Evolutionary conservation across 192 early-diverging fungal genomes (phyloP).

Genomic region (Rhizophagus clarus): DNA sequence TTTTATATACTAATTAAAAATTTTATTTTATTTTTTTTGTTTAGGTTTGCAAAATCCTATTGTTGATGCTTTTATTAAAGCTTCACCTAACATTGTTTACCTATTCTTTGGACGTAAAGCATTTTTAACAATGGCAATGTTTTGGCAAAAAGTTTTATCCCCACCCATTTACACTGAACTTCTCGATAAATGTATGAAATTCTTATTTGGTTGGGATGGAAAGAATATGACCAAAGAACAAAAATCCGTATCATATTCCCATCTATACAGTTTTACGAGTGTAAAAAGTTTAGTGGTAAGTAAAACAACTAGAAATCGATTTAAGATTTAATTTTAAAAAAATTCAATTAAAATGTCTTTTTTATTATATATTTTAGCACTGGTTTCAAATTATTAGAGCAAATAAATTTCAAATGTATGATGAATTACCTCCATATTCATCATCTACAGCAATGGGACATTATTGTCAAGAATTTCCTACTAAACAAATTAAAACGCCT

Average conservation of each 20-base stretch:
- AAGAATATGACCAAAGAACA: constrained; percentile 67
- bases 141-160: constrained; percentile 83
- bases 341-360: not conserved
- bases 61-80: constrained; percentile 80
- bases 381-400: constrained; percentile 96
- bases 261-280: constrained; percentile 87
- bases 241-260: constrained; percentile 81
- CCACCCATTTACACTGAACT: constrained; percentile 72
- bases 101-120: constrained; percentile 86
- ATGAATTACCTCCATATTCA: constrained; percentile 69
- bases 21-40: too few species aligned
- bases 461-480: constrained; percentile 70
- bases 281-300: constrained; percentile 85
- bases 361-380: constrained; percentile 59
- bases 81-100: constrained; percentile 85
- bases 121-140: constrained; percentile 73
- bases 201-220: constrained; percentile 86
- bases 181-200: constrained; percentile 69
- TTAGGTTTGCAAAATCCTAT: constrained; percentile 76
- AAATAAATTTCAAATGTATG: constrained; percentile 89
- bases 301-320: not conserved
- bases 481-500: constrained; percentile 77
- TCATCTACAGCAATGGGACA: constrained; percentile 54
- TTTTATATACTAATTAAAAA: too few species aligned
- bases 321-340: not conserved